Percentiles rank a stretch among this genome's conserved stretches.
Evolutionary conservation across 2,329 filamentous ascomycete genomes (phyloP).

Genomic region (Cercospora janseana): DNA sequence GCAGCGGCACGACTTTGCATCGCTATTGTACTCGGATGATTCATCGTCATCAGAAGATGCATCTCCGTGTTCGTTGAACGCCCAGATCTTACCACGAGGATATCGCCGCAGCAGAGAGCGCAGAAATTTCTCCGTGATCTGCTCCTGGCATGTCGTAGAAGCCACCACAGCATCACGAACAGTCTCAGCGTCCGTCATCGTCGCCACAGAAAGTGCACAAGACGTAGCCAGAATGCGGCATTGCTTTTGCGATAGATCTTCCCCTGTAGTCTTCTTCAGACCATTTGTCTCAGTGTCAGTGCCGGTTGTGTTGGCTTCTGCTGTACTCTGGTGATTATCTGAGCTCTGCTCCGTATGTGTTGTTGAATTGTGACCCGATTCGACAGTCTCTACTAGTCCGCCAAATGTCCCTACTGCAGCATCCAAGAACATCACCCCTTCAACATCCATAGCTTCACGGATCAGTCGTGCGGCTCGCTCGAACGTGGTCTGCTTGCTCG

Average conservation of each 20-base stretch:
- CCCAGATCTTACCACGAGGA: conserved; percentile 39
- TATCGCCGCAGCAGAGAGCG: conserved; percentile 33
- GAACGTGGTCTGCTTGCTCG: conserved; percentile 40
- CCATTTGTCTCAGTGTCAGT: conserved; percentile 24
- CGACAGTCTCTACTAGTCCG: conserved; percentile 25
- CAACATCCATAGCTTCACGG: conserved; percentile 49
- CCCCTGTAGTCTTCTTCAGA: conserved; percentile 16
- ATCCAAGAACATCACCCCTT: conserved; percentile 50
- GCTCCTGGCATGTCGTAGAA: conserved; percentile 16
- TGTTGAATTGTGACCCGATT: conserved; percentile 15
- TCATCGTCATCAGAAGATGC: conserved; percentile 34
- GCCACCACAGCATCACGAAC: conserved; percentile 11
- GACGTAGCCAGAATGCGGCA: conserved; percentile 30
- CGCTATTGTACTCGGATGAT: conserved; percentile 25
- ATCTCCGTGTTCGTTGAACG: conserved; percentile 34
- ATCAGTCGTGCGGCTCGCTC: conserved; percentile 50
- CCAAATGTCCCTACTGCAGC: conserved; percentile 33
- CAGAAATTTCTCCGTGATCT: conserved; percentile 27
- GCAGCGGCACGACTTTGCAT: conserved; percentile 18
- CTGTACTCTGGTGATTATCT: conserved; percentile 20
- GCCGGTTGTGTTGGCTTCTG: conserved; percentile 21
- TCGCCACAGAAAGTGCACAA: conserved; percentile 3
- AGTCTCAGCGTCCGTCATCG: conserved; percentile 4
- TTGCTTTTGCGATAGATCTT: conserved; percentile 17
- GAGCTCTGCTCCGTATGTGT: conserved; percentile 24